Evolutionary conservation across 495 filamentous ascomycete genomes (phyloP), one percentile per base, ranked within the genome.

Genomic region (Tuber umbilicatum): DNA sequence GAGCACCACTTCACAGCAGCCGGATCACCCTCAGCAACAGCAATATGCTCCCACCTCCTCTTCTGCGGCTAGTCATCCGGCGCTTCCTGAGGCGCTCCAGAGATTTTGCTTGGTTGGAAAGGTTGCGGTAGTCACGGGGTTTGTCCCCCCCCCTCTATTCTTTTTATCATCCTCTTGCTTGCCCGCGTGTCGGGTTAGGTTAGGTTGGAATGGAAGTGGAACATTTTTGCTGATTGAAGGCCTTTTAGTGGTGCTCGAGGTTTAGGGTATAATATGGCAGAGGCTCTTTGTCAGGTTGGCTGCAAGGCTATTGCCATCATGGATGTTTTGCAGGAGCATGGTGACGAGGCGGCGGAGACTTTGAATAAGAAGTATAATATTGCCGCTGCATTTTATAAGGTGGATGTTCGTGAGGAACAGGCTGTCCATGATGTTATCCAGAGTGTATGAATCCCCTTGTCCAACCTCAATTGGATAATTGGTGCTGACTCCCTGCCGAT

Each of bases 251-350:
- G 90, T 82, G 91, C 90, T 76, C 89, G 91, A 76, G 91, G 91
- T 78, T 85, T 94, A 43, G 91, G 91, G 75, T 90, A 89, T 85
- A 86, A 90, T 83, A 94, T 94, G 89, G 90, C 91, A 60, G 87
- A 90, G 73, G 91, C 90, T 40, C 88, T 91, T 75, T 88, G 89
- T 70, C 91, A 94, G 82, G 90, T 89, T 72, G 91, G 91, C 68
- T 87, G 89, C 45, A 89, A 90, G 84, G 89, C 89, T 39, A 87
- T 94, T 69, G 89, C 89, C 70, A 91, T 94, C 78, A 87, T 94
- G 76, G 91, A 94, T 78, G 88, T 89, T 74, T 90, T 91, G 82
- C 88, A 90, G 81, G 88, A 91, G 37, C 86, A 91, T n/a, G 91
- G 91, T 42, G 90, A 90, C 79, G 84, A 86, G 76, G 83, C 91